A percentile compares a stretch with the other conserved stretches of the same genome.
Evolutionary conservation across 1,139 yeast genomes (phyloP).

Genomic region (Hanseniaspora sp.): DNA sequence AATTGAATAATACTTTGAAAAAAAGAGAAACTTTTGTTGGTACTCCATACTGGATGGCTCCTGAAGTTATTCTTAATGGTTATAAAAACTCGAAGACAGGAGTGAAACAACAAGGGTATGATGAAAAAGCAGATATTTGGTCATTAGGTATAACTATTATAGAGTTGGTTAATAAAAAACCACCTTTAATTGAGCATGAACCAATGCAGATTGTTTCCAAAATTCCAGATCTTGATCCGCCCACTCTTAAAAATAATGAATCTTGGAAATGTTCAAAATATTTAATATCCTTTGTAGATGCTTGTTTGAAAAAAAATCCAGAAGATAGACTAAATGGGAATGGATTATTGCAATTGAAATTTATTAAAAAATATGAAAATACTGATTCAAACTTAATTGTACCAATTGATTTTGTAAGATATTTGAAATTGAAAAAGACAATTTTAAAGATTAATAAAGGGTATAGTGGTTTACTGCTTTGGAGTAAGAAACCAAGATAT

Average conservation of each 20-base stretch:
- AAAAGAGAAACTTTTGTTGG: conserved; percentile 71
- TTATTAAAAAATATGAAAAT: conserved; percentile 29
- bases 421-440: conserved; percentile 21
- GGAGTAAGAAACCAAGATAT: conserved; percentile 7
- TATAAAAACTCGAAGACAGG: conserved; percentile 6
- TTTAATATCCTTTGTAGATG: conserved; percentile 48
- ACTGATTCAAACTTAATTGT: conserved; percentile 19
- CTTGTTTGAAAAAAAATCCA: conserved; percentile 53
- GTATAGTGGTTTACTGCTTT: neutral
- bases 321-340: conserved; percentile 40
- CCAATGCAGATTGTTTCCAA: conserved; percentile 67
- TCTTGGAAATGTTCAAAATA: conserved; percentile 38
- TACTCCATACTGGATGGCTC: conserved; percentile 93
- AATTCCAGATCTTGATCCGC: conserved; percentile 62
- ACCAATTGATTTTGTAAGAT: conserved; percentile 28
- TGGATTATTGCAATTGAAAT: conserved; percentile 38
- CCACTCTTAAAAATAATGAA: conserved; percentile 38
- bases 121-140: conserved; percentile 81
- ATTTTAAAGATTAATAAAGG: conserved; percentile 20
- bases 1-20: conserved; percentile 49
- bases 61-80: conserved; percentile 52
- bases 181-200: conserved; percentile 58
- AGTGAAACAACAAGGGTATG: conserved; percentile 40
- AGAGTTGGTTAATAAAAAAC: conserved; percentile 61
- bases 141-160: conserved; percentile 74